These are phyloP conservation scores for Skeletonema potamos DNA, from an alignment of 108 stramenopile species.

Conservation along the genomic window DNA sequence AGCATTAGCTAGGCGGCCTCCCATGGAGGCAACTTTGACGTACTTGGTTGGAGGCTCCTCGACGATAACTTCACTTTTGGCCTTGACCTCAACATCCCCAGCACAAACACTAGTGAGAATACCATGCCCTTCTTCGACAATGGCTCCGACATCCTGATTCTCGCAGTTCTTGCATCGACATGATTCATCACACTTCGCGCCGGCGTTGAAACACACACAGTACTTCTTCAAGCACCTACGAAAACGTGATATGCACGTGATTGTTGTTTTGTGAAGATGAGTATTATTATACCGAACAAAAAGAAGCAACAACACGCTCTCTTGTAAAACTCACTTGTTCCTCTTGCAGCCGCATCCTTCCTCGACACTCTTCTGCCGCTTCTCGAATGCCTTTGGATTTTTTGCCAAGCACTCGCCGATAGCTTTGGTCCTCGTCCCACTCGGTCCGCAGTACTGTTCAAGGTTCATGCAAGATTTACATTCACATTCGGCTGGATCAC, in stretches of 20 bases:
- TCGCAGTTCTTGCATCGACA: constrained; percentile 50
- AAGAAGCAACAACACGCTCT: not conserved
- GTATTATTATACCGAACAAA: not conserved
- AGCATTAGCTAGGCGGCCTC: not conserved
- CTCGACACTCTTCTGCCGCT: constrained; percentile 30
- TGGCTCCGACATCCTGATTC: constrained; percentile 18
- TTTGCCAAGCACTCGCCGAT: constrained; percentile 46
- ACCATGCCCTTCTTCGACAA: not conserved
- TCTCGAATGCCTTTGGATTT: constrained; percentile 63
- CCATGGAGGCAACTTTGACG: not conserved
- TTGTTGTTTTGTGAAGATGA: not conserved
- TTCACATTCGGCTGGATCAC: constrained; percentile 46
- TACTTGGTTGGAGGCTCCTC: not conserved
- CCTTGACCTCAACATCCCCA: not conserved
- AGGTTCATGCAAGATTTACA: constrained; percentile 67
- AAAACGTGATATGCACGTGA: not conserved
- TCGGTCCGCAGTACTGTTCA: constrained; percentile 17
- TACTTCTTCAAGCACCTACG: constrained; percentile 74
- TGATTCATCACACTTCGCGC: constrained; percentile 30
- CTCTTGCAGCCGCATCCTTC: constrained; percentile 67
- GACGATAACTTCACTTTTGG: not conserved
- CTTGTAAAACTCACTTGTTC: constrained; percentile 43
- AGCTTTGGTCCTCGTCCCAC: constrained; percentile 49
- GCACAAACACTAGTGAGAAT: not conserved
- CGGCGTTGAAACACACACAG: constrained; percentile 55